Evolutionary conservation across 495 filamentous ascomycete species (phyloP).

Genomic region (Neurospora cerealis): DNA sequence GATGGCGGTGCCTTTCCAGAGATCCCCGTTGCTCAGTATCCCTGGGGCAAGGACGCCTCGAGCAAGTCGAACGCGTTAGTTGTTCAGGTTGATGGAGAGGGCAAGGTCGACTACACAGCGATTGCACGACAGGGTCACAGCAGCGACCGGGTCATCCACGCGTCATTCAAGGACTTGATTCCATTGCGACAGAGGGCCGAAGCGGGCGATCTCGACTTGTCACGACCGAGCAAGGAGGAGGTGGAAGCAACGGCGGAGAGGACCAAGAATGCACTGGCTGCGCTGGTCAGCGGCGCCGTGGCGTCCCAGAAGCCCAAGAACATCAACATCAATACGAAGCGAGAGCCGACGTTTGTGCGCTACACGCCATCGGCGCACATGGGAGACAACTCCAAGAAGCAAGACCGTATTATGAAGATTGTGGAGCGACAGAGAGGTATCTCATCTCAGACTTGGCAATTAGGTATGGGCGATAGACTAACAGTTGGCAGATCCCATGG

Average conservation of each 20-base stretch:
- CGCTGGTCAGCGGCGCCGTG: constrained; percentile 74
- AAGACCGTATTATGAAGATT: constrained; percentile 97
- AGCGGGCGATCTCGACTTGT: constrained; percentile 85
- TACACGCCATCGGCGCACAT: constrained; percentile 97
- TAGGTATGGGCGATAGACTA: neutral
- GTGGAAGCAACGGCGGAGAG: constrained; percentile 72
- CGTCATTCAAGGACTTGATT: constrained; percentile 94
- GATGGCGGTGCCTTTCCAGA: constrained; percentile 97
- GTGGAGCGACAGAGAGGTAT: constrained; percentile 68
- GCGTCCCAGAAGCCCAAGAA: constrained; percentile 94
- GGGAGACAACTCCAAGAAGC: constrained; percentile 79
- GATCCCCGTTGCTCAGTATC: constrained; percentile 88
- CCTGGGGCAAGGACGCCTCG: constrained; percentile 65
- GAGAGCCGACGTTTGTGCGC: constrained; percentile 86
- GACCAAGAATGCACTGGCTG: constrained; percentile 75
- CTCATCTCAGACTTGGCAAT: neutral
- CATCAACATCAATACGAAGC: constrained; percentile 62
- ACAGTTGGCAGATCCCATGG: constrained; percentile 67
- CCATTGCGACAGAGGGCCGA: constrained; percentile 88
- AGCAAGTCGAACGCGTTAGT: constrained; percentile 78
- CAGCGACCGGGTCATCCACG: constrained; percentile 76
- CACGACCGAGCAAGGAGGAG: constrained; percentile 76
- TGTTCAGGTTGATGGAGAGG: constrained; percentile 80
- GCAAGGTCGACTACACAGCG: constrained; percentile 92
- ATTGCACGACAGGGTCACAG: constrained; percentile 86